Base-by-base conservation (phyloP, 2,329 filamentous ascomycete genomes). In the Fusarium gaditjirri region DNA sequence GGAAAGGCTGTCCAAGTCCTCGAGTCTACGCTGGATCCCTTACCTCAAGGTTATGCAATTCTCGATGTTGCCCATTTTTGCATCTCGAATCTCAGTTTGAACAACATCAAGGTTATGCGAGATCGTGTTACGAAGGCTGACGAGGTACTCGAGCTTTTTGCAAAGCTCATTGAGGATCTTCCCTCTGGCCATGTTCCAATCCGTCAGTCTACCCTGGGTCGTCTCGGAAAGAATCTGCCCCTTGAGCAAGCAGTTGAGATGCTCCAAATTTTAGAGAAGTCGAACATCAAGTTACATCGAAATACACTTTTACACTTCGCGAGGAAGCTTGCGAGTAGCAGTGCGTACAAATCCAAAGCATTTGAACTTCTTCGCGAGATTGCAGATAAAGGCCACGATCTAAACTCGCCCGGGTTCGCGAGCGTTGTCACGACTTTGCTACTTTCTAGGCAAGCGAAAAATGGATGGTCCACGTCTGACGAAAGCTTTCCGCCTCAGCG, bases 341-440 rank as follows among this genome's bases (percentile, higher is more conserved):
- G 75, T 17, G 66, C 74, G 8, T 79, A 84, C 74, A 88, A 87
- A 68, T 82, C 76, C 5, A 61, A 63, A 23, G 80, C 87, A 1
- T 81, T 86, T 46, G 79, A 83, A 8, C 82, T 90, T n/a, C 61
- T 83, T 10, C 73, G 74, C 27, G 55, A 53, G 6, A 73, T 81
- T 23, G 72, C 88, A 9, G 78, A 83, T 19, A 76, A 64, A 3
- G 79, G 81, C 0, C 78, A 84, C n/a, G 78, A 86, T 55, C 80
- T 88, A 63, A 87, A 88, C 61, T 80, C 80, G 16, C 81, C 80
- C 4, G 80, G 80, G 33, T 82, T 88, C 55, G 82, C 84, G 29
- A 89, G 87, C 71, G 83, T 88, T 13, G 91, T 89, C 78, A 90
- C 90, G 2, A 82, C 86, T 4, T 82, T 94, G 29, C 82, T 94